Conservation (phyloP, 352 stramenopile species). For the Pythium apleroticum region DNA sequence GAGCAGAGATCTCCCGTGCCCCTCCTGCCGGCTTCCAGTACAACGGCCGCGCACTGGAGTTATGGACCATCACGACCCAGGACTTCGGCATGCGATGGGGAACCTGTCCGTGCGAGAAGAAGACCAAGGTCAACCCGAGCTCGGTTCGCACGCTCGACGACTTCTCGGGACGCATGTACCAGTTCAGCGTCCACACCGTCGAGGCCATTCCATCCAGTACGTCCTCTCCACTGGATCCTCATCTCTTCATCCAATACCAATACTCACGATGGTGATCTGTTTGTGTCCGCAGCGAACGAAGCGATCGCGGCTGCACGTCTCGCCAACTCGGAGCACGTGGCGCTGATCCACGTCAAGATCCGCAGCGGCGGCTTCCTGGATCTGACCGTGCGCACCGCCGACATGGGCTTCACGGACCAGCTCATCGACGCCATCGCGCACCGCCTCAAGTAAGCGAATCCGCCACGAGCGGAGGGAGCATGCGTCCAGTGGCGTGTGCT, state of each 20-base stretch:
- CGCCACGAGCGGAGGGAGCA: neutral
- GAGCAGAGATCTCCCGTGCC: slow-evolving; percentile 43
- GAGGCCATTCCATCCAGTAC: slow-evolving; percentile 85
- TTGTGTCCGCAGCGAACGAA: slow-evolving; percentile 70
- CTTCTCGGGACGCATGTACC: slow-evolving; percentile 78
- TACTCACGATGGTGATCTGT: slow-evolving; percentile 4
- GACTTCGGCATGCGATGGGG: slow-evolving; percentile 87
- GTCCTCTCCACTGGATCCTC: slow-evolving; percentile 25
- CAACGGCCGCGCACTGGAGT: slow-evolving; percentile 73
- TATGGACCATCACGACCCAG: slow-evolving; percentile 86
- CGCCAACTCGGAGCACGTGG: slow-evolving; percentile 79
- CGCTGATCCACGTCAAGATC: slow-evolving; percentile 86
- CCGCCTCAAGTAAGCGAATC: slow-evolving; percentile 56
- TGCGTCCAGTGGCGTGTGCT: neutral
- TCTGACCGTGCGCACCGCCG: slow-evolving; percentile 81
- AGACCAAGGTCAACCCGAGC: slow-evolving; percentile 79
- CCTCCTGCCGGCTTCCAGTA: slow-evolving; percentile 61
- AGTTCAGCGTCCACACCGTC: slow-evolving; percentile 80
- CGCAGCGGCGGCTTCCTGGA: slow-evolving; percentile 82
- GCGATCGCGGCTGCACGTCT: slow-evolving; percentile 80
- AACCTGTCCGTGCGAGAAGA: slow-evolving; percentile 80
- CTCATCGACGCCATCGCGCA: slow-evolving; percentile 62
- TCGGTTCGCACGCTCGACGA: slow-evolving; percentile 81
- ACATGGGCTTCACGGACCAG: slow-evolving; percentile 81
- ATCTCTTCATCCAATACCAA: neutral